These are phyloP conservation scores for Gossypium mustelinum DNA, from an alignment of 345 rosid species.

Conservation along the genomic window DNA sequence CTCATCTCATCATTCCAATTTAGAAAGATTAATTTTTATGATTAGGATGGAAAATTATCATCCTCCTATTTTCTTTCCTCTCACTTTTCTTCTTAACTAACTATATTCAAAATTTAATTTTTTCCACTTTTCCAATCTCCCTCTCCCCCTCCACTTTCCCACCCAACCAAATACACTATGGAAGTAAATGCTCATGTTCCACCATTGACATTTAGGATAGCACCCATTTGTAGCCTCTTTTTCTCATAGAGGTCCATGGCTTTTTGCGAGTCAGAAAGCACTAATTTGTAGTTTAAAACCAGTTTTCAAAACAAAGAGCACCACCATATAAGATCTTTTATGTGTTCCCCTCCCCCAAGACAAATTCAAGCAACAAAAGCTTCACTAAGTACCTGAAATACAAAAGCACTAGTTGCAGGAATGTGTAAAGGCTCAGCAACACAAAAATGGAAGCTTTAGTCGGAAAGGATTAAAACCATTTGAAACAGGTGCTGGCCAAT, in stretches of 20 bases:
- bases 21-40: too few relatives aligned
- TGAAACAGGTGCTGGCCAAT: constrained; percentile 72
- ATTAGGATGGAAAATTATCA: too few relatives aligned
- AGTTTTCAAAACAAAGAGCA: background rate
- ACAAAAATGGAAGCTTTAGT: constrained; percentile 47
- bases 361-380: background rate
- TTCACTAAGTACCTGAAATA: constrained; percentile 56
- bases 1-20: too few relatives aligned
- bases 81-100: too few relatives aligned
- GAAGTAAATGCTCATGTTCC: constrained; percentile 28
- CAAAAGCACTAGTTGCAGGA: constrained; percentile 47
- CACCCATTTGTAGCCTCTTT: constrained; percentile 45
- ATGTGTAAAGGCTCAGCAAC: constrained; percentile 34
- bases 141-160: too few relatives aligned
- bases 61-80: too few relatives aligned
- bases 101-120: too few relatives aligned
- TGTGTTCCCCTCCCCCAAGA: background rate
- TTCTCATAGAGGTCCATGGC: constrained; percentile 76
- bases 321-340: background rate
- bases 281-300: background rate
- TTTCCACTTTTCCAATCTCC: too few relatives aligned
- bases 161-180: too few relatives aligned
- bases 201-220: constrained; percentile 26
- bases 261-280: constrained; percentile 44
- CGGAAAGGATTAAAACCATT: constrained; percentile 87